Evolutionary conservation across 2,329 filamentous ascomycete species (phyloP), one percentile per base, ranked within the genome.

Genomic region (Didymella pomorum): DNA sequence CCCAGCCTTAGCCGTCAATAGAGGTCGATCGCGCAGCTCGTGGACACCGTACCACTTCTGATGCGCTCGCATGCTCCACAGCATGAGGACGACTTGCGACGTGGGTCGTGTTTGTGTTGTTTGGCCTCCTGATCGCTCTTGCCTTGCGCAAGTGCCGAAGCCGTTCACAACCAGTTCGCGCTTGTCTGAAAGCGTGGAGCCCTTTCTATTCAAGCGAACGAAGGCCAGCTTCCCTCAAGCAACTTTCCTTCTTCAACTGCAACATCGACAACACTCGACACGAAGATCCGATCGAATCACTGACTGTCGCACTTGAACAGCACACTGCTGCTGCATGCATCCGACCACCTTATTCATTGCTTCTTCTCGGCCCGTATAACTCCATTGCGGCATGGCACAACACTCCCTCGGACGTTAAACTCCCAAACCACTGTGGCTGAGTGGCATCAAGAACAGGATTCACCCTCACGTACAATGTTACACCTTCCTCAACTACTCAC

Each of bases 171-270:
- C 16, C 31, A 35, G 35, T 39, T 39, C 47, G 33, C 49, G 43
- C 48, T 57, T 52, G 23, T 14, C 20, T 48, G 35, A 12, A 47
- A 48, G 9, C 28, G 49, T 28, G 42, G 26, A 49, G 37, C 29
- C 29, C 21, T 45, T 43, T 41, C 35, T 20, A 18, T 21, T 31
- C 16, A 37, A 37, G 33, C 33, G 33, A 37, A 39, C 9, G 18
- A 20, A 11, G 18, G 14, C 21, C 8, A 20, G 10, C 37, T 41
- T 21, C 20, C n/a, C 10, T 41, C 18, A 20, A 39, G 11, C 20
- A 18, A 23, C 37, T 8, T 28, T 28, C 26, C 37, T 23, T 23
- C 23, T 12, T 23, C 9, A 23, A 23, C 37, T 41, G 37, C 20
- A 16, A 26, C 41, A n/a, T 43, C 14, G 4, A 20, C 35, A 20